Evolutionary conservation across 768 basidiomycete genomes (phyloP).

Genomic region (Multifurca ochricompacta): DNA sequence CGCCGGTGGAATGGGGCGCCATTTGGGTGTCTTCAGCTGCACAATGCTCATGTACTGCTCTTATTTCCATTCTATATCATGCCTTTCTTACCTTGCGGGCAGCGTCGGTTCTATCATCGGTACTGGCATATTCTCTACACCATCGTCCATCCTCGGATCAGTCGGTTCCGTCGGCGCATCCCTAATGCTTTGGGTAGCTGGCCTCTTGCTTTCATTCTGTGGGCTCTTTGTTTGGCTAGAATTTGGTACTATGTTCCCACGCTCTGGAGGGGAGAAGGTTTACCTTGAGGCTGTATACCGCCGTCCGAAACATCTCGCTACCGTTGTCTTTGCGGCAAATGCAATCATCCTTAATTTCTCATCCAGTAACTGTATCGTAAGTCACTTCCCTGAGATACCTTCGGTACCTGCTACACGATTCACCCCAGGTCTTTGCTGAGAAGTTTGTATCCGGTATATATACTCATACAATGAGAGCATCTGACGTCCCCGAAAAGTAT

Average conservation of each 20-base stretch:
- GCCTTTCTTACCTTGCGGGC: background rate
- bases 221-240: constrained; percentile 59
- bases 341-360: constrained; percentile 39
- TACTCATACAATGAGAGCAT: background rate
- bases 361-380: constrained; percentile 42
- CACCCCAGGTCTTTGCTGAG: constrained; percentile 27
- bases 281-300: constrained; percentile 51
- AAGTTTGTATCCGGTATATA: constrained; percentile 19
- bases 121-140: constrained; percentile 57
- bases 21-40: constrained; percentile 48
- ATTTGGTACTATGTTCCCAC: constrained; percentile 55
- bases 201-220: constrained; percentile 49
- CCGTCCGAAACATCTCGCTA: constrained; percentile 40
- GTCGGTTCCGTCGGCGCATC: constrained; percentile 59
- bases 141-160: constrained; percentile 47
- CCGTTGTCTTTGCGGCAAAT: constrained; percentile 41
- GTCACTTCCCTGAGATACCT: constrained; percentile 17
- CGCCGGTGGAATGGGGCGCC: constrained; percentile 51
- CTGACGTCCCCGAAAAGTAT: constrained; percentile 31
- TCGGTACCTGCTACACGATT: too few relatives aligned
- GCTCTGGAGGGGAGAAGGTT: constrained; percentile 56
- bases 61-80: background rate
- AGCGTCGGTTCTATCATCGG: constrained; percentile 52
- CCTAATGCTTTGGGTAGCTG: constrained; percentile 56
- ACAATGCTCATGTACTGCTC: constrained; percentile 41